These are phyloP conservation scores for Boehmeria nivea DNA, from an alignment of 306 rosid genomes.

Conservation along the genomic window DNA sequence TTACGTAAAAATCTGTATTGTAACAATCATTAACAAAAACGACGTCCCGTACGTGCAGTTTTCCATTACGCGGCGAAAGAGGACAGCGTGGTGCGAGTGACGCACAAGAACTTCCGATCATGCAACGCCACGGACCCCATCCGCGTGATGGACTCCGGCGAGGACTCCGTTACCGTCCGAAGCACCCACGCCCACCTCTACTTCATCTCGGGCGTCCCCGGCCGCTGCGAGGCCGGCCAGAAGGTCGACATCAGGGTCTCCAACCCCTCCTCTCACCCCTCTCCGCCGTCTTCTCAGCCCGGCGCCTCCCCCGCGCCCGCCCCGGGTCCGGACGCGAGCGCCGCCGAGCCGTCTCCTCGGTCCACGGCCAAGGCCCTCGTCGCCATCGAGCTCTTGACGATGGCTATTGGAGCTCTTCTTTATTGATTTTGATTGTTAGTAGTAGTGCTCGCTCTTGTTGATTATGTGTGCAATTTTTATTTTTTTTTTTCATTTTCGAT, in stretches of 20 bases:
- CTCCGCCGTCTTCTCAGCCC: background rate
- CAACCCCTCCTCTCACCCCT: background rate
- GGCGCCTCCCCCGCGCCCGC: background rate
- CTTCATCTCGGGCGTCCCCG: conserved; percentile 27
- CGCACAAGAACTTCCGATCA: conserved; percentile 1
- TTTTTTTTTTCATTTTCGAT: too few species aligned
- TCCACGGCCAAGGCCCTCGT: background rate
- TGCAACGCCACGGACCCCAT: conserved; percentile 25
- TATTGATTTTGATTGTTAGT: too few species aligned
- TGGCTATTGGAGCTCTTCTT: background rate
- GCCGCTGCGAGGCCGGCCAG: conserved; percentile 24
- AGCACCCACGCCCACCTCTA: conserved; percentile 20
- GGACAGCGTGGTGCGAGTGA: conserved; percentile 27
- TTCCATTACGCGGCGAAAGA: conserved; percentile 18
- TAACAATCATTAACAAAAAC: too few species aligned
- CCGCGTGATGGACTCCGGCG: conserved; percentile 7
- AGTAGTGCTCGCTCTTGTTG: too few species aligned
- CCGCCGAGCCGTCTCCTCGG: background rate
- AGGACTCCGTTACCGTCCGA: conserved; percentile 12
- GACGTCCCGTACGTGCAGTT: conserved; percentile 16
- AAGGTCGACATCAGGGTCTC: conserved; percentile 30
- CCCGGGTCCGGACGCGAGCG: background rate
- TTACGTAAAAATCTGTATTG: too few species aligned
- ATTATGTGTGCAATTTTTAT: too few species aligned
- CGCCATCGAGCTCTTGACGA: background rate